Conservation (phyloP, 768 basidiomycete species). For the Pholiota molesta region DNA sequence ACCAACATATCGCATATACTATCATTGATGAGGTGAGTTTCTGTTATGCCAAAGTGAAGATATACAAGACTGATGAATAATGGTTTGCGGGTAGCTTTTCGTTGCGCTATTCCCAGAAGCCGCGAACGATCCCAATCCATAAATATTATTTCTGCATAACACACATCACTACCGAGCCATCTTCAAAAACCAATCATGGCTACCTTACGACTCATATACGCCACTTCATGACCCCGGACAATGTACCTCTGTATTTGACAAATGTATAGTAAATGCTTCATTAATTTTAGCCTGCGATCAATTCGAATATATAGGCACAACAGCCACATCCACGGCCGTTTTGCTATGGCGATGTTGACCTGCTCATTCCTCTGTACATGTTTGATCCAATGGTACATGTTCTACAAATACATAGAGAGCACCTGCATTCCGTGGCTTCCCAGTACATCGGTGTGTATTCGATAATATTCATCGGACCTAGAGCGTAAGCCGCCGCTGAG, state of each 20-base stretch:
- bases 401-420: too few relatives aligned
- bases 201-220: slow-evolving; percentile 1
- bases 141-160: not conserved
- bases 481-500: too few relatives aligned
- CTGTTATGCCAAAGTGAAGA: not conserved
- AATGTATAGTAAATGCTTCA: not conserved
- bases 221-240: slow-evolving; percentile 10
- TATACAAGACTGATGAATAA: not conserved
- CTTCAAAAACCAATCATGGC: not conserved
- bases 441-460: too few relatives aligned
- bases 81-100: slow-evolving; percentile 26
- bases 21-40: slow-evolving; percentile 83
- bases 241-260: slow-evolving; percentile 11
- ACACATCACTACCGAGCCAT: not conserved
- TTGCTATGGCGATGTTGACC: too few relatives aligned
- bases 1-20: slow-evolving; percentile 89
- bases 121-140: slow-evolving; percentile 8
- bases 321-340: too few relatives aligned
- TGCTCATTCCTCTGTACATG: too few relatives aligned
- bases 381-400: too few relatives aligned
- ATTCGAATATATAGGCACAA: too few relatives aligned
- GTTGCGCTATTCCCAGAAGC: slow-evolving; percentile 34
- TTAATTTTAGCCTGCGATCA: not conserved
- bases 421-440: too few relatives aligned
- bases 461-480: too few relatives aligned